Conservation (phyloP, 768 basidiomycete species). For the Termitomyces sp. region DNA sequence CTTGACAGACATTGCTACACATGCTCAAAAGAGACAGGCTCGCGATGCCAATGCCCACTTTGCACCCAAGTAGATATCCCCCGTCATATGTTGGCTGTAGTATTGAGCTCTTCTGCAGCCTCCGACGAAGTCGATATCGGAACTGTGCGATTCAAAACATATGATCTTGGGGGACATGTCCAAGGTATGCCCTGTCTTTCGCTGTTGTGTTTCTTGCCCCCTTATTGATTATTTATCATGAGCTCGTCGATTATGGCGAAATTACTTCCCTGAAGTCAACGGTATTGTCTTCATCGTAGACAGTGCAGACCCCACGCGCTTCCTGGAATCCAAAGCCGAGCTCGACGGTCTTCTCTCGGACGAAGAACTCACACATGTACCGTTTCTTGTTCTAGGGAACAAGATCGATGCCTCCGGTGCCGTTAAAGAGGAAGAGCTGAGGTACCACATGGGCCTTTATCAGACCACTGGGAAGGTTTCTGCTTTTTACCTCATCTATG, state of each 20-base stretch:
- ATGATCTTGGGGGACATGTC: constrained; percentile 96
- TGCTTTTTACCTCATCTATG: constrained; percentile 1
- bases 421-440: constrained; percentile 94
- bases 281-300: constrained; percentile 99
- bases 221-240: background rate
- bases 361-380: constrained; percentile 92
- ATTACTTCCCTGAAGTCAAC: constrained; percentile 99
- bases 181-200: constrained; percentile 55
- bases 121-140: constrained; percentile 99
- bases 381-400: constrained; percentile 97
- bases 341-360: constrained; percentile 94
- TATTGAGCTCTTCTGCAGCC: constrained; percentile 45
- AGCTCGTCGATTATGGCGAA: constrained; percentile 98
- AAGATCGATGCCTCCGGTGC: constrained; percentile 98
- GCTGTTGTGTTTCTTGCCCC: background rate
- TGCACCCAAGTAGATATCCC: constrained; percentile 83
- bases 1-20: constrained; percentile 81
- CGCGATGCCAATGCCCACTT: constrained; percentile 94
- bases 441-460: constrained; percentile 94
- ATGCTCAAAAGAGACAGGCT: constrained; percentile 99
- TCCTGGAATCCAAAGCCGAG: constrained; percentile 94
- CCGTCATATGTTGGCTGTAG: background rate
- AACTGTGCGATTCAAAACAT: constrained; percentile 98
- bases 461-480: constrained; percentile 97
- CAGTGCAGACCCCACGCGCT: constrained; percentile 93